Evolutionary conservation across 192 early-diverging fungal species (phyloP), one percentile per base, ranked within the genome.

Genomic region (Coemansia sp.): DNA sequence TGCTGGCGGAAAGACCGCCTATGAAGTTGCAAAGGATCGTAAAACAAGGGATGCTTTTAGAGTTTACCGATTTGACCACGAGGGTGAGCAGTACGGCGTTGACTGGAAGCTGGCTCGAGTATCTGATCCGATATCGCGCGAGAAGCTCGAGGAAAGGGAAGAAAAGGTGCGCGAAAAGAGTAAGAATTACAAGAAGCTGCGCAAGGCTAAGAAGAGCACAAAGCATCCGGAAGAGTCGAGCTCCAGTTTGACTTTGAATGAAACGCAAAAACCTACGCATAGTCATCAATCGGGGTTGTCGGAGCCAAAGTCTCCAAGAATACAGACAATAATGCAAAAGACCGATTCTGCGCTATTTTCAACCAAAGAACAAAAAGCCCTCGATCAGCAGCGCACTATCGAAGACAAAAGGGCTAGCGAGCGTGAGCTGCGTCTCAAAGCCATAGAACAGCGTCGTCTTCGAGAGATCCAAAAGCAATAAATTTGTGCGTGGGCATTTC

Each of bases 81-180:
- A 67, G 23, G 69, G 53, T 41, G 72, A 70, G 34, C 17, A 19
- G 1, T 63, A 70, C 17, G 71, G 65, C 20, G 25, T 80, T n/a
- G 75, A 74, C 13, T 83, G 81, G 81, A 25, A 40, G 28, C 63
- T 55, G 7, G 61, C 81, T 0, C 54, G 72, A 0, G 66, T 83
- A 0, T 75, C 75, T 0, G 67, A 62, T 27, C 57, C 63, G 23
- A 36, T 74, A 17, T 61, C 74, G 14, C 55, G 57, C 2, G 64
- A 62, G 14, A 47, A 61, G 37, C 41, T 59, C 23, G 38, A 44
- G 50, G 75, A 70, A n/a, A 55, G 42, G 25, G 67, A 73, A 25
- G 57, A 42, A 3, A 53, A 55, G 6, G 62, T 40, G 13, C 44
- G 45, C n/a, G 67, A 67, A 23, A 68, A 67, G 42, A 63, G 50